A percentile compares a stretch with the other conserved stretches of the same genome.
Conservation (phyloP, 2,329 filamentous ascomycete genomes). For the Fonsecaea erecta region DNA sequence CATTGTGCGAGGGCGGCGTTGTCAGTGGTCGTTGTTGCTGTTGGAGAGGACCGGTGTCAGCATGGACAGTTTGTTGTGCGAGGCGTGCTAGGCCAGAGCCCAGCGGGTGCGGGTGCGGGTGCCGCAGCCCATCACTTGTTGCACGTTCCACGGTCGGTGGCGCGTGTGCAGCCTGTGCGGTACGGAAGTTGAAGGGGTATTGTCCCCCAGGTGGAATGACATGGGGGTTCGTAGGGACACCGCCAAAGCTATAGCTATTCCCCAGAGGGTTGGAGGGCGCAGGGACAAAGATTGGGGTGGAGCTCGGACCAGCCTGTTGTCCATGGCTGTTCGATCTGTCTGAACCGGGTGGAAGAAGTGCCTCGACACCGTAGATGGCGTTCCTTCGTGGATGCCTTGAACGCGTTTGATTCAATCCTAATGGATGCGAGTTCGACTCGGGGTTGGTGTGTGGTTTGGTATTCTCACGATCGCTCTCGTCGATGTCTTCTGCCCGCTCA, state of each 20-base stretch:
- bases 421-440: background rate
- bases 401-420: background rate
- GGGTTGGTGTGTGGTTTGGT: background rate
- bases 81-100: slow-evolving; percentile 17
- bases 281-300: background rate
- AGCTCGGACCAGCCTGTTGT: background rate
- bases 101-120: slow-evolving; percentile 1
- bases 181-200: slow-evolving; percentile 9
- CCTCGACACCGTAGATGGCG: slow-evolving; percentile 26
- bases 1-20: slow-evolving; percentile 3
- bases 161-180: background rate
- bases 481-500: slow-evolving; percentile 3
- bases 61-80: slow-evolving; percentile 5
- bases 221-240: slow-evolving; percentile 16
- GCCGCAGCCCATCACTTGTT: background rate
- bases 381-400: slow-evolving; percentile 19
- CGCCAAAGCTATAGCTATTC: slow-evolving; percentile 23
- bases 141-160: background rate
- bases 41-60: background rate
- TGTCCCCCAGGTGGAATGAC: slow-evolving; percentile 8
- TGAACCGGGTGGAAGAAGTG: slow-evolving; percentile 21
- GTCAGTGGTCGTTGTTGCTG: slow-evolving; percentile 2
- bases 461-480: slow-evolving; percentile 18
- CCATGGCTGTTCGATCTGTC: background rate
- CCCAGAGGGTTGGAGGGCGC: background rate